Conservation (phyloP, 2,329 filamentous ascomycete genomes). For the Trichoderma asperellum region DNA sequence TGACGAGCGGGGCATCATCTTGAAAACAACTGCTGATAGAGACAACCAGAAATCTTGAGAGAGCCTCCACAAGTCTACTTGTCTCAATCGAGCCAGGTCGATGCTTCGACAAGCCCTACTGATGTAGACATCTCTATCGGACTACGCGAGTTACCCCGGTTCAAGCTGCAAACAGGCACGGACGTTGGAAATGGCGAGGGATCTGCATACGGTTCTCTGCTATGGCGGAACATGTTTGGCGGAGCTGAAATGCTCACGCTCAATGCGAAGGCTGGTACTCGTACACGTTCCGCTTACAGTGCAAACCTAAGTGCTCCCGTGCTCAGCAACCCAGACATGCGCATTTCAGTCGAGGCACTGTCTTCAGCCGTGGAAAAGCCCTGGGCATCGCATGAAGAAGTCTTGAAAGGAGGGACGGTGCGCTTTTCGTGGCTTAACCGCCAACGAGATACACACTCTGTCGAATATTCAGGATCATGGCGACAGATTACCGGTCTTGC, state of each 20-base stretch:
- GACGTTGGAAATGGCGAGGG: conserved; percentile 93
- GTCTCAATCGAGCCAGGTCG: conserved; percentile 71
- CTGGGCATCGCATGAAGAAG: conserved; percentile 94
- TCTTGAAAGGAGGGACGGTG: conserved; percentile 74
- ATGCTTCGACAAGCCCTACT: conserved; percentile 70
- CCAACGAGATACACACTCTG: conserved; percentile 70
- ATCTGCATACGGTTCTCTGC: conserved; percentile 84
- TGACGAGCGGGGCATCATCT: background rate
- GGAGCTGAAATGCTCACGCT: conserved; percentile 88
- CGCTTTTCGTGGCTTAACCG: conserved; percentile 75
- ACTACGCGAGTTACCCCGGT: conserved; percentile 78
- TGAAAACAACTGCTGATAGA: conserved; percentile 36
- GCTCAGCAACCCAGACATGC: conserved; percentile 79
- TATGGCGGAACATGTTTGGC: conserved; percentile 91
- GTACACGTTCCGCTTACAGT: conserved; percentile 89
- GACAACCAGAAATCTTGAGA: conserved; percentile 76
- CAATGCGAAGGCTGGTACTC: conserved; percentile 85
- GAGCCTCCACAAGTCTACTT: conserved; percentile 81
- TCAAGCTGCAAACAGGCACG: conserved; percentile 91
- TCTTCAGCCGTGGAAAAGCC: conserved; percentile 85
- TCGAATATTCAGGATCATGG: conserved; percentile 84
- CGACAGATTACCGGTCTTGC: conserved; percentile 82
- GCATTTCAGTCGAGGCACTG: conserved; percentile 77
- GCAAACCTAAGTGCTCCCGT: conserved; percentile 83
- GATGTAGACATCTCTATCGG: conserved; percentile 84